Evolutionary conservation across 2,329 filamentous ascomycete species (phyloP), one percentile per base, ranked within the genome.

Genomic region (Nemania sp.): DNA sequence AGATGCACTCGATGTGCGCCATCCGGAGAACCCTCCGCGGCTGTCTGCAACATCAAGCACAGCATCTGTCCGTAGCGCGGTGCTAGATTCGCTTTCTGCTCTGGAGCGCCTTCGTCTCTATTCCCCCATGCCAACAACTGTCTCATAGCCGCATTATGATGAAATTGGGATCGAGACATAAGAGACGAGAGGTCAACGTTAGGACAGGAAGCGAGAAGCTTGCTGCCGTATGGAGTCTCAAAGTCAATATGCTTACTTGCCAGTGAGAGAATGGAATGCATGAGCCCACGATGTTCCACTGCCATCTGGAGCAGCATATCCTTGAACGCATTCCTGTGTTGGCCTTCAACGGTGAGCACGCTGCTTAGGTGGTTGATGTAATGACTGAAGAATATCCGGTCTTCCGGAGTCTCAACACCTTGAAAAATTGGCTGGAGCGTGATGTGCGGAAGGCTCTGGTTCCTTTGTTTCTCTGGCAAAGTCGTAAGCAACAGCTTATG

Each of bases 231-330:
- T 0, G 83, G 80, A 0, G 84, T 83, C 4, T 82, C 79, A 62
- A 81, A 82, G 72, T 88, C 83, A 56, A 88, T 83, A 69, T 96
- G 92, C 62, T 88, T 92, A 67, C 90, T 90, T 39, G 92, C 90
- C 9, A 97, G 81, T 46, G 90, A 92, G 54, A 97, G 82, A 51
- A 97, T 86, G 11, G 92, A 95, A 73, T 97, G 92, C 92, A 97
- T 96, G 54, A 97, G 80, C 12, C 91, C 91, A 63, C 87, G 83
- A 72, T 96, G 89, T 62, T 88, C 82, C 43, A 90, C 87, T 2
- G 92, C 92, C 78, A 96, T 90, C 1, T 91, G 90, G 2, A 96
- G 80, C 37, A 97, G 79, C 66, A 95, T 88, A 65, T 92, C 89
- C 71, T 91, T 91, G 78, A 96, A 96, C 1, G 91, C 91, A 67